Conservation (phyloP, 2,329 filamentous ascomycete species). For the Colletotrichum echinochloae region DNA sequence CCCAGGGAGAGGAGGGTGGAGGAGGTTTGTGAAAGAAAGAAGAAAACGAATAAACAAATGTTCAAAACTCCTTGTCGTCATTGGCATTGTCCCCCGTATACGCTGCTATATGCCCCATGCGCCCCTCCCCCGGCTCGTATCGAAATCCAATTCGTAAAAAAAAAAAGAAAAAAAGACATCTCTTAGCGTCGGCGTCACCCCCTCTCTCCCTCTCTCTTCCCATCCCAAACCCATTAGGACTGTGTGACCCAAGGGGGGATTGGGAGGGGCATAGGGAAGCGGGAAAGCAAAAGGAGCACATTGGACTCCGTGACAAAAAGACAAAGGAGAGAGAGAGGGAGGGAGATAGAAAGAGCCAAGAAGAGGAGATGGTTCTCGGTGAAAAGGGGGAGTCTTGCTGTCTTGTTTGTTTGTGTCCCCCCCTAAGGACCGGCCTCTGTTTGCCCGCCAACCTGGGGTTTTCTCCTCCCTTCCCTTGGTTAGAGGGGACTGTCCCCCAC, state of each 20-base stretch:
- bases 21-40: background rate
- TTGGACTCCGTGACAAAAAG: background rate
- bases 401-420: background rate
- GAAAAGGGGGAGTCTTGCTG: background rate
- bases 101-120: background rate
- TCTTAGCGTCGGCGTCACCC: too few species aligned
- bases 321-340: background rate
- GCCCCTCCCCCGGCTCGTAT: background rate
- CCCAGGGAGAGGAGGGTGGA: background rate
- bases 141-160: background rate
- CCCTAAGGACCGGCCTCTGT: background rate
- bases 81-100: background rate
- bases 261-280: background rate
- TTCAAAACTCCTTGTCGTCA: conserved; percentile 4
- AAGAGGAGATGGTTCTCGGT: background rate
- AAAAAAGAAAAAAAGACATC: background rate
- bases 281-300: background rate
- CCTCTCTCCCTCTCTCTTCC: background rate
- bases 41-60: background rate
- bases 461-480: too few species aligned
- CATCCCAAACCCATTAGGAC: background rate
- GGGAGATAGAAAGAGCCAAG: background rate
- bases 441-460: background rate
- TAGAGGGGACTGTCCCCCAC: background rate
- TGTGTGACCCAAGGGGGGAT: background rate